phyloP scores from a whole-genome alignment of 2,329 filamentous ascomycete species.

The Fusarium longipes region DNA sequence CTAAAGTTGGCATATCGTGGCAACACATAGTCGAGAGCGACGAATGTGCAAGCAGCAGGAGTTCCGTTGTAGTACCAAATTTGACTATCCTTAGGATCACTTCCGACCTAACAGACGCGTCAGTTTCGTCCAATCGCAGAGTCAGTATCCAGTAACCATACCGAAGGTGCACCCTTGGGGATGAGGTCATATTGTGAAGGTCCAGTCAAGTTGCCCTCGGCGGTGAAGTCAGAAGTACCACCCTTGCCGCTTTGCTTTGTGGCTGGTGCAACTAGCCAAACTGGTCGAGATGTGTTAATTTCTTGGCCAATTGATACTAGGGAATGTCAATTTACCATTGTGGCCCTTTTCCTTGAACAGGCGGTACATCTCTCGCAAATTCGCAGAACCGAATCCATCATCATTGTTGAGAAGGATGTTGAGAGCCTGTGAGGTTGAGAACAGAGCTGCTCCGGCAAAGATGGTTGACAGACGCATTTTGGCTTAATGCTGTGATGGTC shows the following conservation, averaged over 20 bases:
- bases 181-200: constrained; percentile 47
- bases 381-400: constrained; percentile 48
- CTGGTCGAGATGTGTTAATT: not conserved
- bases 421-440: constrained; percentile 35
- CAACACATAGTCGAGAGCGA: constrained; percentile 67
- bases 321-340: constrained; percentile 29
- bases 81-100: constrained; percentile 62
- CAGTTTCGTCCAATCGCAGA: accelerated
- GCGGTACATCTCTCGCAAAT: constrained; percentile 48
- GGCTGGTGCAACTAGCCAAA: constrained; percentile 49
- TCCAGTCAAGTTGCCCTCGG: constrained; percentile 44
- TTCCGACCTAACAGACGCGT: constrained; percentile 50
- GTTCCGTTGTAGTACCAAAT: constrained; percentile 73
- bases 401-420: constrained; percentile 50
- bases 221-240: constrained; percentile 46
- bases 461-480: constrained; percentile 42
- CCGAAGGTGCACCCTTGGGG: constrained; percentile 46
- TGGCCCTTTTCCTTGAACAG: constrained; percentile 47
- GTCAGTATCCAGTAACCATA: not conserved
- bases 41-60: constrained; percentile 65
- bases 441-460: constrained; percentile 29
- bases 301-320: accelerated
- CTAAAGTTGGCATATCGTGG: constrained; percentile 60
- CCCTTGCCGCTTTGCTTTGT: constrained; percentile 49
- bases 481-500: not conserved